Evolutionary conservation across 1,284 basidiomycete genomes (phyloP).

Genomic region (Lignosus rhinocerotis): DNA sequence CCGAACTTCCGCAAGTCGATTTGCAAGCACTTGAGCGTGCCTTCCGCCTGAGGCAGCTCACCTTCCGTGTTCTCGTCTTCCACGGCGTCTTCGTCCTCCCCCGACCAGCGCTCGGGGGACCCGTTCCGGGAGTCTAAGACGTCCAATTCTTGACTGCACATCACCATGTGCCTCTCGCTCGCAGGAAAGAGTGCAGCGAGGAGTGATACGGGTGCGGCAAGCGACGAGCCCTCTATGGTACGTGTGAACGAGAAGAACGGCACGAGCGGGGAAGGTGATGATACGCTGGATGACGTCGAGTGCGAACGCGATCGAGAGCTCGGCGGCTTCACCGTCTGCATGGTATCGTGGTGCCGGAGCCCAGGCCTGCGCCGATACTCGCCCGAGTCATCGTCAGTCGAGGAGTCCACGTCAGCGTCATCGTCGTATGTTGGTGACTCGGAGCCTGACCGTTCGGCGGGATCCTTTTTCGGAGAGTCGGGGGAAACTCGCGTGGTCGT

Average conservation of each 20-base stretch:
- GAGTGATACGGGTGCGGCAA: slow-evolving; percentile 63
- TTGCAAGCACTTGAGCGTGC: slow-evolving; percentile 62
- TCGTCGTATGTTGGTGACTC: slow-evolving; percentile 23
- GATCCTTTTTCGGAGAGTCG: slow-evolving; percentile 29
- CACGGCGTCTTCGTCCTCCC: slow-evolving; percentile 35
- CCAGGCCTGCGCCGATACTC: slow-evolving; percentile 7
- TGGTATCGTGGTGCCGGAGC: slow-evolving; percentile 18
- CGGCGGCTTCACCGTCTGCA: slow-evolving; percentile 10
- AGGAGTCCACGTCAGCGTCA: slow-evolving; percentile 9
- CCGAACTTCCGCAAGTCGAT: slow-evolving; percentile 71
- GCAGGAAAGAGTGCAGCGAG: slow-evolving; percentile 67
- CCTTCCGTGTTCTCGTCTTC: slow-evolving; percentile 37
- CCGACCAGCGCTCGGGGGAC: slow-evolving; percentile 32
- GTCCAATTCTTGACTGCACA: slow-evolving; percentile 67
- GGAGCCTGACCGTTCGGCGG: slow-evolving; percentile 12
- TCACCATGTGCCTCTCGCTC: slow-evolving; percentile 70
- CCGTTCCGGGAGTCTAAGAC: slow-evolving; percentile 48
- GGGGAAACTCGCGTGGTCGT: slow-evolving; percentile 30
- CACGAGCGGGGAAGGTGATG: slow-evolving; percentile 33
- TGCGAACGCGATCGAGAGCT: slow-evolving; percentile 18
- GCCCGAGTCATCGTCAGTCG: slow-evolving; percentile 22
- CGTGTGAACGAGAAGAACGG: slow-evolving; percentile 78
- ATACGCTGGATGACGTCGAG: slow-evolving; percentile 19
- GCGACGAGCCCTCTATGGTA: slow-evolving; percentile 70
- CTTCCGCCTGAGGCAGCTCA: slow-evolving; percentile 35